phyloP scores from a whole-genome alignment of 2,329 filamentous ascomycete genomes.

The Periconia macrospinosa region DNA sequence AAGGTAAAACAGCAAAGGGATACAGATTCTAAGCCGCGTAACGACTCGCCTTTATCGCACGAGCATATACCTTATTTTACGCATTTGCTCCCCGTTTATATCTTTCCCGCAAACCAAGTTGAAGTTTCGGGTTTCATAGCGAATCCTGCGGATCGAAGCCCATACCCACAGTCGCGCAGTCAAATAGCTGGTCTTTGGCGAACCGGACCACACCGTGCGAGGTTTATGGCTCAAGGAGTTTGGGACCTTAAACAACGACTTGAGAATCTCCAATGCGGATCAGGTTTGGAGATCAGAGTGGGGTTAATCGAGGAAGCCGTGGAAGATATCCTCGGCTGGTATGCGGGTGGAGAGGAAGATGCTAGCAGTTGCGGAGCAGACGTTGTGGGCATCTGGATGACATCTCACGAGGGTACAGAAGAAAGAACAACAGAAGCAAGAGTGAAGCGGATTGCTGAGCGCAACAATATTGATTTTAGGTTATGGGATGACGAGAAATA shows the following conservation, averaged over 20 bases:
- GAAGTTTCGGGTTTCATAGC: conserved; percentile 74
- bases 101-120: conserved; percentile 70
- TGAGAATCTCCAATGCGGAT: conserved; percentile 60
- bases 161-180: conserved; percentile 70
- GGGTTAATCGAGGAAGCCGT: conserved; percentile 65
- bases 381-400: conserved; percentile 73
- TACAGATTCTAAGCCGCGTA: conserved; percentile 40
- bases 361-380: conserved; percentile 38
- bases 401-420: conserved; percentile 68
- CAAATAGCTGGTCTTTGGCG: conserved; percentile 69
- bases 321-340: conserved; percentile 57
- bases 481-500: conserved; percentile 77
- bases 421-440: conserved; percentile 66
- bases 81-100: conserved; percentile 68
- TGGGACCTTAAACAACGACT: conserved; percentile 71
- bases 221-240: conserved; percentile 71
- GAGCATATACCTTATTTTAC: conserved; percentile 27
- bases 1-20: conserved; percentile 5
- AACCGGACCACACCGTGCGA: conserved; percentile 71
- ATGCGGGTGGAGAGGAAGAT: conserved; percentile 19
- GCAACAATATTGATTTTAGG: conserved; percentile 61
- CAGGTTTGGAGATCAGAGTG: conserved; percentile 61
- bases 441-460: conserved; percentile 57
- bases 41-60: conserved; percentile 30
- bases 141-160: conserved; percentile 47